These are phyloP conservation scores for Populus ilicifolia DNA, from an alignment of 345 rosid genomes.

Conservation along the genomic window DNA sequence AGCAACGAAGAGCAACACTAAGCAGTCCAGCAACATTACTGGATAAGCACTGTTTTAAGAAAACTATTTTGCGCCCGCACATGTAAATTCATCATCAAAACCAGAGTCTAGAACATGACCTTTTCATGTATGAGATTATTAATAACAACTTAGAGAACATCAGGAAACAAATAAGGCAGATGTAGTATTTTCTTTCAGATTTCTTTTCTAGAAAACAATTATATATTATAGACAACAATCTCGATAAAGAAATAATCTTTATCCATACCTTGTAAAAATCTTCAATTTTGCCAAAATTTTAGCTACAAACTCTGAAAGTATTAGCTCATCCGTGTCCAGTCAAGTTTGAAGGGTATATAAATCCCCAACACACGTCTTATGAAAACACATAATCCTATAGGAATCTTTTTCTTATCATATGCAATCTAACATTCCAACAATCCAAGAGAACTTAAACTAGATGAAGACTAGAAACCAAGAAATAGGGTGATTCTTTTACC, in stretches of 20 bases:
- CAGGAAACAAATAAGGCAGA: neutral
- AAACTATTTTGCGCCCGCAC: conserved; percentile 56
- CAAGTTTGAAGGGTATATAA: neutral
- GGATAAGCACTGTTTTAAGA: neutral
- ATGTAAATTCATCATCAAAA: conserved; percentile 5
- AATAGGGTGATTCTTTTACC: neutral
- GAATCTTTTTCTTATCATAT: neutral
- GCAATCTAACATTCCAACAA: neutral
- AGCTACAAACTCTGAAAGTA: neutral
- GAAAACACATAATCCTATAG: neutral
- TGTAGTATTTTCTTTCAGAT: neutral
- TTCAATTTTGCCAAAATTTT: neutral
- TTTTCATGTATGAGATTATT: too few relatives aligned
- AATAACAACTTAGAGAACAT: neutral
- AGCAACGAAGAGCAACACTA: neutral
- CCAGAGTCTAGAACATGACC: neutral
- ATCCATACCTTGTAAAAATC: neutral
- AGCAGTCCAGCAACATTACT: neutral
- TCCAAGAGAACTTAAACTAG: neutral
- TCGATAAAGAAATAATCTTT: neutral
- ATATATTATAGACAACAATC: neutral
- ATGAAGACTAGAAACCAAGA: neutral
- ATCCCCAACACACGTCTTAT: neutral
- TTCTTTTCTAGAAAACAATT: neutral
- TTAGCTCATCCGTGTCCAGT: neutral